These are phyloP conservation scores for Starmerella sp. DNA, from an alignment of 805 yeast species.

Conservation along the genomic window DNA sequence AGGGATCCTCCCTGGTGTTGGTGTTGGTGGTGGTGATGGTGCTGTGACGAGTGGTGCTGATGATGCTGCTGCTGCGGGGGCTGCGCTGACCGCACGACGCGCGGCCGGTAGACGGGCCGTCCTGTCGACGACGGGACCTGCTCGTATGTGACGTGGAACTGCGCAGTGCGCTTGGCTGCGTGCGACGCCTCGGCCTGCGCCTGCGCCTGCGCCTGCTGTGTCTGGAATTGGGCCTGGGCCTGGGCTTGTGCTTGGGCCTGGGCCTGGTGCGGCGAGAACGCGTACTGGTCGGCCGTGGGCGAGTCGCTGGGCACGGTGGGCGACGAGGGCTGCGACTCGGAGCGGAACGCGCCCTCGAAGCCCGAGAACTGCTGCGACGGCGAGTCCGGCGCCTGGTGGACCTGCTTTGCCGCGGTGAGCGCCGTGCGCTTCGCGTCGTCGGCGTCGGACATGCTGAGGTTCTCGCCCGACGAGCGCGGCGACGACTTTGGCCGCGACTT, in stretches of 20 bases:
- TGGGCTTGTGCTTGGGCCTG: not conserved
- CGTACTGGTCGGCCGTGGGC: constrained; percentile 2
- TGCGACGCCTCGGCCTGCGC: not conserved
- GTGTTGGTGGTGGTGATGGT: not conserved
- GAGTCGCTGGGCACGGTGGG: constrained; percentile 5
- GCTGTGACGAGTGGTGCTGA: not conserved
- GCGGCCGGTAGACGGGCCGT: constrained; percentile 15
- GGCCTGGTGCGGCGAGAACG: not conserved
- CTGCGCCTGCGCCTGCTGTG: not conserved
- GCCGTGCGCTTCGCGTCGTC: constrained; percentile 9
- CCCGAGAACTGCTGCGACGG: constrained; percentile 14
- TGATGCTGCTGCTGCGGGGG: not conserved
- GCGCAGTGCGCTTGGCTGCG: constrained; percentile 4
- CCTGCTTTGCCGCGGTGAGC: constrained; percentile 13
- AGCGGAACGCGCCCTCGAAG: constrained; percentile 16
- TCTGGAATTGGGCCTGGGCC: not conserved
- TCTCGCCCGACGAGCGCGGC: constrained; percentile 15
- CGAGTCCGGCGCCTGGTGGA: constrained; percentile 6
- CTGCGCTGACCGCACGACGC: constrained; percentile 12
- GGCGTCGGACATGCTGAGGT: constrained; percentile 4
- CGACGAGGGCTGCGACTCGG: constrained; percentile 14
- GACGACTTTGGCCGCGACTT: constrained; percentile 3
- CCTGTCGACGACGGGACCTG: constrained; percentile 16
- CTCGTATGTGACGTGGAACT: constrained; percentile 18
- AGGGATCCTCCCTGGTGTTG: not conserved